Evolutionary conservation across 768 basidiomycete genomes (phyloP).

Genomic region (Pisolithus tinctorius): DNA sequence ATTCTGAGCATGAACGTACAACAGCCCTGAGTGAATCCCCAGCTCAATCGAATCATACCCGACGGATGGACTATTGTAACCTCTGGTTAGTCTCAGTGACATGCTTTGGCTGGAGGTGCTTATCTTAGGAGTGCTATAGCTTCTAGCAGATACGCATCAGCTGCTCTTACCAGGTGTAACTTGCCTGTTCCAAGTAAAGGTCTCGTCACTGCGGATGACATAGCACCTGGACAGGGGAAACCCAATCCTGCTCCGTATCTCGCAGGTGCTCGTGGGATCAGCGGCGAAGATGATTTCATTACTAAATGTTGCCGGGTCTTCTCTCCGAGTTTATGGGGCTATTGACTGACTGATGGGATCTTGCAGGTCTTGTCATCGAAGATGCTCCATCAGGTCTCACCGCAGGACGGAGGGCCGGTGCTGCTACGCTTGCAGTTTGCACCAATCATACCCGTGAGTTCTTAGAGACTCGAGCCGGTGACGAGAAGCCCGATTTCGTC

Average conservation of each 20-base stretch:
- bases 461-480: slow-evolving; percentile 45
- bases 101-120: neutral
- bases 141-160: slow-evolving; percentile 62
- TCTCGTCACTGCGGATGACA: slow-evolving; percentile 62
- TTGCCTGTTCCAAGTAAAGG: slow-evolving; percentile 53
- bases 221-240: slow-evolving; percentile 59
- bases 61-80: slow-evolving; percentile 77
- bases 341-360: neutral
- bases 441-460: slow-evolving; percentile 62
- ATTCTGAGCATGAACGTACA: neutral
- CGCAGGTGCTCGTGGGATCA: slow-evolving; percentile 50
- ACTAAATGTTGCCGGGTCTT: slow-evolving; percentile 46
- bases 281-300: slow-evolving; percentile 38
- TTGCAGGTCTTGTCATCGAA: slow-evolving; percentile 77
- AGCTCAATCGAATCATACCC: slow-evolving; percentile 22
- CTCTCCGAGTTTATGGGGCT: neutral
- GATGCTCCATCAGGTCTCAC: slow-evolving; percentile 82
- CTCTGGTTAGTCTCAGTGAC: slow-evolving; percentile 38
- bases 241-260: slow-evolving; percentile 88
- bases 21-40: neutral
- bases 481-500: slow-evolving; percentile 42
- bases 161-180: slow-evolving; percentile 57
- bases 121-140: slow-evolving; percentile 35
- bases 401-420: slow-evolving; percentile 70
- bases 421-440: slow-evolving; percentile 73